phyloP scores from a whole-genome alignment of 148 eudicot species.

The Pharnaceum exiguum region DNA sequence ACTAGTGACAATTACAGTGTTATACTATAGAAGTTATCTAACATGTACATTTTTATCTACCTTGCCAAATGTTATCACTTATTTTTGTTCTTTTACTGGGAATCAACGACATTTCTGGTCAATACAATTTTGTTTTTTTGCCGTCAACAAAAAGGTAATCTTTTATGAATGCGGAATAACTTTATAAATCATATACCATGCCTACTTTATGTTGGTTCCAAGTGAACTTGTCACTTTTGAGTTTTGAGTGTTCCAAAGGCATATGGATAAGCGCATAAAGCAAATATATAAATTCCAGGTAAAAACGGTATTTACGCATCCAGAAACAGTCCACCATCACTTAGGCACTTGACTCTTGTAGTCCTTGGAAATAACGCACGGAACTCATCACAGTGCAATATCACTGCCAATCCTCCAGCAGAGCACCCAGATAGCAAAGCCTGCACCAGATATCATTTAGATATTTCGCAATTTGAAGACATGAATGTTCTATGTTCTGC shows the following conservation, averaged over 20 bases:
- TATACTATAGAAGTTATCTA: too few relatives aligned
- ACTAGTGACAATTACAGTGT: too few relatives aligned
- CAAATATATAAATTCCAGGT: neutral
- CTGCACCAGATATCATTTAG: conserved; percentile 20
- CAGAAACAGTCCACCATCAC: conserved; percentile 92
- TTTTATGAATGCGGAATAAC: too few relatives aligned
- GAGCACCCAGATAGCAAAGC: conserved; percentile 60
- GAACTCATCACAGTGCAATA: conserved; percentile 47
- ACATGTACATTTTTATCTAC: too few relatives aligned
- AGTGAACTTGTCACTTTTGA: too few relatives aligned
- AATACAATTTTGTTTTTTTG: neutral
- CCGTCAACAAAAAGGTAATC: too few relatives aligned
- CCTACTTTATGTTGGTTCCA: too few relatives aligned
- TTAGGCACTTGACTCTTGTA: conserved; percentile 43
- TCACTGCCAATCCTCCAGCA: conserved; percentile 49
- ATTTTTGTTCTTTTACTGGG: too few relatives aligned
- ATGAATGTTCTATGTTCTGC: neutral
- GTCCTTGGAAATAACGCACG: conserved; percentile 27
- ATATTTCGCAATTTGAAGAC: neutral
- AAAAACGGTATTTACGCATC: conserved; percentile 58
- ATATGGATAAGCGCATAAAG: too few relatives aligned
- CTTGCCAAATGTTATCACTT: too few relatives aligned
- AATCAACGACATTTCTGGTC: neutral
- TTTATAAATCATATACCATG: too few relatives aligned
- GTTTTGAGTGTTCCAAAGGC: too few relatives aligned